Evolutionary conservation across 2,329 filamentous ascomycete species (phyloP).

Genomic region (Venturia oleaginea): DNA sequence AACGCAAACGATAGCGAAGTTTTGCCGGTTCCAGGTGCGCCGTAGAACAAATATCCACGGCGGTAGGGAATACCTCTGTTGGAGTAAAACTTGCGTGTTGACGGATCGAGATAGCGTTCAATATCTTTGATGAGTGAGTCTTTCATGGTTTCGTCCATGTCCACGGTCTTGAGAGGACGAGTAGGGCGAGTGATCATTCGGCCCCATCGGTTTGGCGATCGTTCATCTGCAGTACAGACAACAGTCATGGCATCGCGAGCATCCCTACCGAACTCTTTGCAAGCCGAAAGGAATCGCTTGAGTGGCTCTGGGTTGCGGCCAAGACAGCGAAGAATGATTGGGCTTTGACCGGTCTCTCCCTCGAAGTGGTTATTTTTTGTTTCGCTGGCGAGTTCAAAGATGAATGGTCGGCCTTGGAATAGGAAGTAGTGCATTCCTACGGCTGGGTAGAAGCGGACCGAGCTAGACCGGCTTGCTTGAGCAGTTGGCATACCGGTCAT

Average conservation of each 20-base stretch:
- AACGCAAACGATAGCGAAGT: slow-evolving; percentile 46
- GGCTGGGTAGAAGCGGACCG: not conserved
- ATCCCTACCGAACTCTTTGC: not conserved
- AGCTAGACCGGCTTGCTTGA: not conserved
- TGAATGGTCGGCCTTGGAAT: not conserved
- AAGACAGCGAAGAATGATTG: not conserved
- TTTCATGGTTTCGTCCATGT: slow-evolving; percentile 8
- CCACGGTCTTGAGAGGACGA: slow-evolving; percentile 7
- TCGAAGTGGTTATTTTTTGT: not conserved
- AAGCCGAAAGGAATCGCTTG: not conserved
- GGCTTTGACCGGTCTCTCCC: not conserved
- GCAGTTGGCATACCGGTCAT: not conserved
- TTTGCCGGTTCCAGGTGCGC: slow-evolving; percentile 74
- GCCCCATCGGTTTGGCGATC: not conserved
- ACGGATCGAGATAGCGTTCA: slow-evolving; percentile 48
- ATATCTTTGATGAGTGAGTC: slow-evolving; percentile 13
- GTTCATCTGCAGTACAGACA: not conserved
- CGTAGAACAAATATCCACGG: slow-evolving; percentile 71
- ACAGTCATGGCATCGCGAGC: not conserved
- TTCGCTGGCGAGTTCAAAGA: not conserved
- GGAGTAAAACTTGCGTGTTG: slow-evolving; percentile 67
- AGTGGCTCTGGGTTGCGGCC: not conserved
- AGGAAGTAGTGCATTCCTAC: slow-evolving; percentile 1
- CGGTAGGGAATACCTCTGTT: slow-evolving; percentile 80
- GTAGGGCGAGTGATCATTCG: not conserved